Conservation (phyloP, 306 rosid species). For the Acacia crassicarpa region DNA sequence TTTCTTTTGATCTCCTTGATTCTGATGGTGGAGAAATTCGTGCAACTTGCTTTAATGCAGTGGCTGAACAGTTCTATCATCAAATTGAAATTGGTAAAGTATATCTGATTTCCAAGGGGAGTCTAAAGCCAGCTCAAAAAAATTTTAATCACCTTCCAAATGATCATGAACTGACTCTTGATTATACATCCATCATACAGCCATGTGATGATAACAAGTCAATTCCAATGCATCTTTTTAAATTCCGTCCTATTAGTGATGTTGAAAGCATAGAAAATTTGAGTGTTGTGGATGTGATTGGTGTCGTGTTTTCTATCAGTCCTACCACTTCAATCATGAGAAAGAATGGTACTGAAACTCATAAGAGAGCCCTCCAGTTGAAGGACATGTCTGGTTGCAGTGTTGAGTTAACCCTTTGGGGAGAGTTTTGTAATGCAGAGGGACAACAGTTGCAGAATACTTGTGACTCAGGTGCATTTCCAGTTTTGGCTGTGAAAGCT, state of each 20-base stretch:
- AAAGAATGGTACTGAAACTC: constrained; percentile 86
- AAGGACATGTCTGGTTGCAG: constrained; percentile 82
- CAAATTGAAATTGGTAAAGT: constrained; percentile 76
- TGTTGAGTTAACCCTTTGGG: constrained; percentile 86
- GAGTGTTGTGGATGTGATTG: constrained; percentile 68
- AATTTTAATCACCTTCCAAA: constrained; percentile 70
- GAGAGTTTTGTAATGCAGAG: constrained; percentile 67
- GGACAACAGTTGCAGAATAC: constrained; percentile 76
- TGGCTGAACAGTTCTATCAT: constrained; percentile 78
- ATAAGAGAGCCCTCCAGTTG: constrained; percentile 79
- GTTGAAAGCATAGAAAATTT: constrained; percentile 67
- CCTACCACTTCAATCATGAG: constrained; percentile 71
- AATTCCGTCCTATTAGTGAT: constrained; percentile 65
- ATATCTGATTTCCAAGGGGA: constrained; percentile 74
- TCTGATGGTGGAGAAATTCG: constrained; percentile 81
- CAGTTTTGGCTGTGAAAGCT: constrained; percentile 77
- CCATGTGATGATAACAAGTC: constrained; percentile 74
- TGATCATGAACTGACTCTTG: constrained; percentile 75
- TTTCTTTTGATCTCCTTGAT: constrained; percentile 90
- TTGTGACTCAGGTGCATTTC: constrained; percentile 74
- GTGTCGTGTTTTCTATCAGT: constrained; percentile 66
- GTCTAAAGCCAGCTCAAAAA: constrained; percentile 66
- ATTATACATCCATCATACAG: constrained; percentile 54
- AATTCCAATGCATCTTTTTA: constrained; percentile 68
- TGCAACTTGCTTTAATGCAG: constrained; percentile 80